Evolutionary conservation across 108 stramenopile genomes (phyloP), one percentile per base, ranked within the genome.

Genomic region (Craspedostauros australis): DNA sequence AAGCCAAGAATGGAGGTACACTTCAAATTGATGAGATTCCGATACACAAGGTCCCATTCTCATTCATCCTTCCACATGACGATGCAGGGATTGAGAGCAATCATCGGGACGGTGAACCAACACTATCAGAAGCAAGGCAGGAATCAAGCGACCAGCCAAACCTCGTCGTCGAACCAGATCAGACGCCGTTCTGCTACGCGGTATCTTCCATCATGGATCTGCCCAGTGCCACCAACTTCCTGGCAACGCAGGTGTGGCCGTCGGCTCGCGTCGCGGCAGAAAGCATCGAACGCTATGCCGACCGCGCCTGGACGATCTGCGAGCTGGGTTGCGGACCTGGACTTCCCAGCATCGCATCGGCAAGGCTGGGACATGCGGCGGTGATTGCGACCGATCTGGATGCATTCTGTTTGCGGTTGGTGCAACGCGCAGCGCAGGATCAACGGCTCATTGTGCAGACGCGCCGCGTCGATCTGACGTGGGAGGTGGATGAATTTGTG

Each of bases 241-340:
- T 87, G 8, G 81, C 86, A 3, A 83, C 86, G 3, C 86, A 87
- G 63, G 86, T 87, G 18, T 87, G 86, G 86, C 86, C 86, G 7
- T 80, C 86, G 8, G 76, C 86, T 1, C 72, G 86, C 23, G 62
- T 50, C 12, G 86, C 86, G 26, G 57, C 82, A 4, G 30, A 50
- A 22, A 0, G 28, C 22, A 39, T 48, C 46, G 4, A 22, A 11
- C 26, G 22, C 25, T 43, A 1, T 32, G 33, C 24, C 24, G 23
- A 7, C 29, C 49, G 52, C 8, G 58, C 54, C 5, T 67, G 69
- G 76, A 74, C 50, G 14, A 56, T 86, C 4, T 77, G 79, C 36
- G 87, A 85, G 53, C 61, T 89, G 27, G 87, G 87, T 37, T 89
- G 83, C 49, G 87, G 87, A 20, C 77, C 83, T 7, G 87, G 80